Percentiles rank a stretch among this genome's conserved stretches.
These are phyloP conservation scores for Fusarium xyrophilum DNA, from an alignment of 2,329 filamentous ascomycete genomes.

Conservation along the genomic window DNA sequence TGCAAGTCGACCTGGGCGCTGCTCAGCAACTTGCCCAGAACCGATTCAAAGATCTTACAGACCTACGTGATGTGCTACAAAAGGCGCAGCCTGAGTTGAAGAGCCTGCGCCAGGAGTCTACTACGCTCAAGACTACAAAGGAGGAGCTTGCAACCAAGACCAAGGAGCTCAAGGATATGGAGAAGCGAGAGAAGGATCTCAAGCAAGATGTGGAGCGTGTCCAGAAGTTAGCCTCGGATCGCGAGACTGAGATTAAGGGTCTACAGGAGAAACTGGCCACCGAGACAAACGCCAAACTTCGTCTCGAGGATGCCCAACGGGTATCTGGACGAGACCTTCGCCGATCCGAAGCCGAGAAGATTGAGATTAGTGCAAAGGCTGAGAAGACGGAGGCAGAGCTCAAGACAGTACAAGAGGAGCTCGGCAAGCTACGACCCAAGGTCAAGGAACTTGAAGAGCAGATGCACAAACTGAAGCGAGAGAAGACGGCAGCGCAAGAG, in stretches of 20 bases:
- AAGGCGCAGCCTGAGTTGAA: constrained; percentile 88
- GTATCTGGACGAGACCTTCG: constrained; percentile 79
- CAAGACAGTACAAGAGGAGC: constrained; percentile 73
- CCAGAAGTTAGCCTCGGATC: constrained; percentile 74
- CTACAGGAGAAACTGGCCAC: constrained; percentile 80
- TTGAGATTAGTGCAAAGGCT: constrained; percentile 74
- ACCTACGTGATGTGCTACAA: constrained; percentile 78
- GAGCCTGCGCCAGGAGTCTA: constrained; percentile 77
- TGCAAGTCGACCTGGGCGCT: constrained; percentile 85
- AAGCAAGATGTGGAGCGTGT: constrained; percentile 74
- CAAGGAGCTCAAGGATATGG: constrained; percentile 74
- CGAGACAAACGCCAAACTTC: constrained; percentile 73
- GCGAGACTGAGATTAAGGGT: constrained; percentile 77
- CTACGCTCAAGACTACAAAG: constrained; percentile 74
- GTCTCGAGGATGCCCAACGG: constrained; percentile 80
- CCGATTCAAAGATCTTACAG: constrained; percentile 85
- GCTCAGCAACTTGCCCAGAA: constrained; percentile 86
- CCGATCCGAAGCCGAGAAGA: constrained; percentile 77
- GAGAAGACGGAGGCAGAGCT: constrained; percentile 78
- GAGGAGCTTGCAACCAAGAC: constrained; percentile 70
- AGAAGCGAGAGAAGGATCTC: constrained; percentile 82
- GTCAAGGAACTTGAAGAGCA: constrained; percentile 77
- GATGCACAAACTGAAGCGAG: constrained; percentile 69
- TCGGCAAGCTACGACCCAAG: constrained; percentile 68
- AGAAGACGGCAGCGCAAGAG: constrained; percentile 73